Percentiles rank a stretch among this genome's conserved stretches.
Conservation (phyloP, 2,329 filamentous ascomycete species). For the Cytospora leucostoma region DNA sequence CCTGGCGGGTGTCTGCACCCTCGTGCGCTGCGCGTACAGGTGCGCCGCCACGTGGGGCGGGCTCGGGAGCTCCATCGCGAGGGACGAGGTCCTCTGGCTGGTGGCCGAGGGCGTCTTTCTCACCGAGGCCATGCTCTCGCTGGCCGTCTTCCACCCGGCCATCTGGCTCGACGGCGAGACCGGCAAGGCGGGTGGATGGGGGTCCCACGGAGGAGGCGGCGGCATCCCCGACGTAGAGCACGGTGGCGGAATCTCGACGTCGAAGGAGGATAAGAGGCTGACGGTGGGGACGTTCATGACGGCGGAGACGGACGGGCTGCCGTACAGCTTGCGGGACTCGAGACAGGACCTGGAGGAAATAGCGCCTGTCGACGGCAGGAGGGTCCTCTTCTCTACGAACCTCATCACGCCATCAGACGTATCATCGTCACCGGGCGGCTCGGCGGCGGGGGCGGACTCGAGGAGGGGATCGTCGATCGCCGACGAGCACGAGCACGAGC, state of each 20-base stretch:
- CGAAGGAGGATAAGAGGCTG: conserved; percentile 20
- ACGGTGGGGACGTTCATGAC: conserved; percentile 20
- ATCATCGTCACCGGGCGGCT: background rate
- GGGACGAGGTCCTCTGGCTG: conserved; percentile 34
- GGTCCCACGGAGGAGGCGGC: background rate
- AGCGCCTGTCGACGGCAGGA: background rate
- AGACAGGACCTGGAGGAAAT: conserved; percentile 8
- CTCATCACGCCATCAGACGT: conserved; percentile 25
- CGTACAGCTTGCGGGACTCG: conserved; percentile 2
- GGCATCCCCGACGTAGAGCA: background rate
- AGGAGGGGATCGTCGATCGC: conserved; percentile 12
- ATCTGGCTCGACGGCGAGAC: conserved; percentile 27
- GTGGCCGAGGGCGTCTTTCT: conserved; percentile 37
- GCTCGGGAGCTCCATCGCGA: conserved; percentile 32
- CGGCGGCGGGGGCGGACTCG: conserved; percentile 15
- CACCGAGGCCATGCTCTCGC: conserved; percentile 34
- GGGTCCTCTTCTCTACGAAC: conserved; percentile 16
- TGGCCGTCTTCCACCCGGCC: conserved; percentile 36
- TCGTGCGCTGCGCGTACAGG: conserved; percentile 34
- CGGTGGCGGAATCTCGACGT: background rate
- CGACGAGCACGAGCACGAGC: conserved; percentile 5
- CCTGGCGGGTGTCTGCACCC: conserved; percentile 32
- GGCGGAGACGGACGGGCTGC: conserved; percentile 4
- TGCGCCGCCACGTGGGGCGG: conserved; percentile 33
- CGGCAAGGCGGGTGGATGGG: too few species aligned